These are phyloP conservation scores for Colletotrichum eleusines DNA, from an alignment of 2,329 filamentous ascomycete species.

Conservation along the genomic window DNA sequence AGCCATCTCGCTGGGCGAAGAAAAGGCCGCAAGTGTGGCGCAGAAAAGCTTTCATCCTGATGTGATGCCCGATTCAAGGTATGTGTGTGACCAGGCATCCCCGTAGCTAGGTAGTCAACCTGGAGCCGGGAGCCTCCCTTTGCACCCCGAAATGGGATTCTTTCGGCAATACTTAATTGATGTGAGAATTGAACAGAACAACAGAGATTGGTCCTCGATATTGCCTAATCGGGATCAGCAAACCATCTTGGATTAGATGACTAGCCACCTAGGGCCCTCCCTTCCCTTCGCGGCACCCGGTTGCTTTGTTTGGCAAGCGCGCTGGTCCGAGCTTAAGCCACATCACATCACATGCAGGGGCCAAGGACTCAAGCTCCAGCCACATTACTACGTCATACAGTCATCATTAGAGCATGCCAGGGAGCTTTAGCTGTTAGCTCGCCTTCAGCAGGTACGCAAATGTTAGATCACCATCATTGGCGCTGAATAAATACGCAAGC, in stretches of 20 bases:
- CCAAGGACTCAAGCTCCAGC: conserved; percentile 4
- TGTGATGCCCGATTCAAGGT: no score
- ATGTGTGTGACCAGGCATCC: not conserved
- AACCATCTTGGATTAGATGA: not conserved
- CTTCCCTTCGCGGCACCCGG: not conserved
- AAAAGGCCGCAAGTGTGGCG: not conserved
- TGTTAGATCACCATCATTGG: conserved; percentile 36
- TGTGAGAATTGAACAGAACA: not conserved
- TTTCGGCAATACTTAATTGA: not conserved
- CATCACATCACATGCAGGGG: conserved; percentile 24
- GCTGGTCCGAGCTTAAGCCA: conserved; percentile 5
- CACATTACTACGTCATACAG: conserved; percentile 37
- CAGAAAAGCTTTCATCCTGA: no score
- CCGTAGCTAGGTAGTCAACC: not conserved
- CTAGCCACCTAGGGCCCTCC: no score
- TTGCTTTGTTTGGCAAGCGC: not conserved
- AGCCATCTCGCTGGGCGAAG: not conserved
- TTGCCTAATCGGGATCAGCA: not conserved
- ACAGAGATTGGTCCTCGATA: not conserved
- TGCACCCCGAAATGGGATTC: not conserved
- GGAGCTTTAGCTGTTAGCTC: conserved; percentile 35
- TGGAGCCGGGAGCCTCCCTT: not conserved
- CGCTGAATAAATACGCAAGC: conserved; percentile 28
- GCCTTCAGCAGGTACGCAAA: conserved; percentile 25
- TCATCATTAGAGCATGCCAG: conserved; percentile 34